phyloP scores from a whole-genome alignment of 352 stramenopile species.

The Pythium graminicola region DNA sequence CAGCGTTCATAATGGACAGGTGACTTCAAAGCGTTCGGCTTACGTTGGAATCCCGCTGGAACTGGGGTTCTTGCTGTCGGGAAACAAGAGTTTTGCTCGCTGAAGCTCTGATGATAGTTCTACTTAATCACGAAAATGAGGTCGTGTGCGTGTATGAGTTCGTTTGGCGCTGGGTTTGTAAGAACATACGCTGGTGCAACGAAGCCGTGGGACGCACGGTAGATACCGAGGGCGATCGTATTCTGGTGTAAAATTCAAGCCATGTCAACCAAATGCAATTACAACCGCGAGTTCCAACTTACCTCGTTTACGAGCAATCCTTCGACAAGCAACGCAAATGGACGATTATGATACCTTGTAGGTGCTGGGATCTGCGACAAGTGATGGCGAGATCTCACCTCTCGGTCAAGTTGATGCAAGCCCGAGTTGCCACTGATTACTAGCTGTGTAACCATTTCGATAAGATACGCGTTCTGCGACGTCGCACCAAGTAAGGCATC shows the following conservation, averaged over 20 bases:
- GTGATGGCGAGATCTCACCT: constrained; percentile 33
- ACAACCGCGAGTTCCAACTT: neutral
- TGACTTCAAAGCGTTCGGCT: constrained; percentile 54
- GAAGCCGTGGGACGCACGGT: constrained; percentile 30
- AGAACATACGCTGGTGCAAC: constrained; percentile 49
- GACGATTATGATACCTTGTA: constrained; percentile 45
- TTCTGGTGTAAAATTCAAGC: constrained; percentile 24
- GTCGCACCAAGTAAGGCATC: constrained; percentile 58
- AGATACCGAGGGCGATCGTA: constrained; percentile 53
- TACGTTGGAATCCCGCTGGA: constrained; percentile 59
- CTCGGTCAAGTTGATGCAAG: constrained; percentile 41
- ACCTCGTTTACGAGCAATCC: constrained; percentile 52
- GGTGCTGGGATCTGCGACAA: constrained; percentile 53
- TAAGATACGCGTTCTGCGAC: constrained; percentile 49
- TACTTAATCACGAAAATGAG: constrained; percentile 67
- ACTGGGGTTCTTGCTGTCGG: constrained; percentile 44
- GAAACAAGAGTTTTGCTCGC: constrained; percentile 63
- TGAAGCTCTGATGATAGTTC: constrained; percentile 35
- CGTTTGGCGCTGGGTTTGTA: constrained; percentile 54
- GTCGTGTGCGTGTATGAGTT: constrained; percentile 52
- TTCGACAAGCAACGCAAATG: constrained; percentile 54
- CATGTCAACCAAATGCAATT: neutral
- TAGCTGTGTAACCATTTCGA: constrained; percentile 64
- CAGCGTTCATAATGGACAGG: constrained; percentile 22
- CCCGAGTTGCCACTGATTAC: constrained; percentile 51